Evolutionary conservation across 352 stramenopile species (phyloP), one percentile per base, ranked within the genome.

Genomic region (Phytopythium aichiense): DNA sequence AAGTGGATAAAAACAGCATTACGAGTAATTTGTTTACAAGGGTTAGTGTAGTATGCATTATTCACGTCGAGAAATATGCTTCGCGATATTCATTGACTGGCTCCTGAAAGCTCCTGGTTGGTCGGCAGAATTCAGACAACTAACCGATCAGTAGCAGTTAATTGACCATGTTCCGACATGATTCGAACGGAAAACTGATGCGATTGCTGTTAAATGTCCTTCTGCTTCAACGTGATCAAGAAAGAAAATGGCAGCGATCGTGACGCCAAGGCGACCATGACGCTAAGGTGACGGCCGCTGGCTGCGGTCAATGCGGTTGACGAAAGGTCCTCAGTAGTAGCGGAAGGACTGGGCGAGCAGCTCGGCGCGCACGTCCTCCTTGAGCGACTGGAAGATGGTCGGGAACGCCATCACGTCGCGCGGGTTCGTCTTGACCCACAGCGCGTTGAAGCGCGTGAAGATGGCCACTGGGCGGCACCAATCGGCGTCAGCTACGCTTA

Each of bases 371-470:
- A 92, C 77, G 49, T 78, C 73, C 38, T 81, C 64, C 72, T 95
- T 93, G 58, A 95, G 76, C 48, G 77, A 77, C 58, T 94, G 72
- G 68, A 95, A 95, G 49, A 95, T 87, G 25, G 72, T 74, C 7
- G 87, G 87, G 65, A 95, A 95, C 23, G 82, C 84, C 87, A 95
- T 95, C 30, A 92, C 77, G 46, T 95, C 87, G 45, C 77, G 79
- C 49, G 87, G 87, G 58, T 95, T 94, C 25, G 76, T 76, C 58
- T 88, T 77, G 35, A 94, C 78, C 87, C 87, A 95, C 0, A 92
- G 62, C 58, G 85, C 84, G 69, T 94, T 91, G 62, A 95, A 95
- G 33, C 84, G 83, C 31, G 79, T 88, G 60, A 92, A 94, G 58
- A 94, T 76, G 37, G 74, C 78, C 53, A 77, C 84, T 92, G 59